Evolutionary conservation across 768 basidiomycete species (phyloP).

Genomic region (Galerina sulciceps): DNA sequence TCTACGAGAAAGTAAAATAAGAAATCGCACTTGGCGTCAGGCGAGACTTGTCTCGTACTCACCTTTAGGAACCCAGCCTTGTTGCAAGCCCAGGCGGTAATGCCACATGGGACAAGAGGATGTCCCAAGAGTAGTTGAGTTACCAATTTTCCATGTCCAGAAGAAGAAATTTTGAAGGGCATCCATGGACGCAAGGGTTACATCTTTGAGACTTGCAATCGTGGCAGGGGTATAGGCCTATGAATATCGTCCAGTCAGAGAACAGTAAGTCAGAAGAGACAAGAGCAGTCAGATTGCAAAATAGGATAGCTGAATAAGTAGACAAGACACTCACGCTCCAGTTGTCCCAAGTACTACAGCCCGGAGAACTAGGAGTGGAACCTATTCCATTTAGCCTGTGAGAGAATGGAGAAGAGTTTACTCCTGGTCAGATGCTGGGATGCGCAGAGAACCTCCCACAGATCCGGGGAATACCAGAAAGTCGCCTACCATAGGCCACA

Average conservation of each 20-base stretch:
- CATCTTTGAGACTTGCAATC: constrained; percentile 63
- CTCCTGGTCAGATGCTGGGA: constrained; percentile 16
- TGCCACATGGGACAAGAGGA: constrained; percentile 84
- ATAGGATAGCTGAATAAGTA: not conserved
- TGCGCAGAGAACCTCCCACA: constrained; percentile 6
- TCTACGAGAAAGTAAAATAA: constrained; percentile 29
- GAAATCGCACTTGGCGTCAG: not conserved
- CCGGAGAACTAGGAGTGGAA: constrained; percentile 34
- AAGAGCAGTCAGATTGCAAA: constrained; percentile 2
- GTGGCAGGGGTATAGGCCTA: constrained; percentile 60
- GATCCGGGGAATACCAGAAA: constrained; percentile 8
- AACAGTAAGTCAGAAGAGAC: constrained; percentile 2
- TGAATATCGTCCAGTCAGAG: constrained; percentile 10
- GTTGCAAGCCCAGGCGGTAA: constrained; percentile 82
- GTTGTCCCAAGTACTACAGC: constrained; percentile 47
- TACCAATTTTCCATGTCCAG: constrained; percentile 96
- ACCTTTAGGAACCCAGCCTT: constrained; percentile 88
- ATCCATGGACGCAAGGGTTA: constrained; percentile 85
- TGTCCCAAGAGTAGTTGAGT: constrained; percentile 69
- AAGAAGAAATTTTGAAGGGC: constrained; percentile 93
- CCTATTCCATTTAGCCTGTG: constrained; percentile 53
- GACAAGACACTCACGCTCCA: constrained; percentile 40
- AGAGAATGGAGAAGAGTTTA: constrained; percentile 13
- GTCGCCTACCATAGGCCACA: constrained; percentile 64
- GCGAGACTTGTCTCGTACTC: constrained; percentile 24